These are phyloP conservation scores for Lepidium aucheri DNA, from an alignment of 345 rosid species.

Conservation along the genomic window DNA sequence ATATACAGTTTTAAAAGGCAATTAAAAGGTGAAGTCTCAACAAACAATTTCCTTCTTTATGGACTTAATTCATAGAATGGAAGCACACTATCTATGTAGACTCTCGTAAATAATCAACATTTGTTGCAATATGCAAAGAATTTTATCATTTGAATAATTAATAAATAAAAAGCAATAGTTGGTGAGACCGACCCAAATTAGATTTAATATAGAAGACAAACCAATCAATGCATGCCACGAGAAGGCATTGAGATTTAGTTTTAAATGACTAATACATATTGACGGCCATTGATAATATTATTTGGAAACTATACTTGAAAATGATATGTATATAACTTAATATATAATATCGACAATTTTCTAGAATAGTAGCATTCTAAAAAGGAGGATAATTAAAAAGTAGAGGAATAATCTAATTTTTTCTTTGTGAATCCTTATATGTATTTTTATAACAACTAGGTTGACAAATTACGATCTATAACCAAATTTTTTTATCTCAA, in stretches of 20 bases:
- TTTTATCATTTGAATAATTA: background rate
- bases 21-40: background rate
- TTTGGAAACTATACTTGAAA: background rate
- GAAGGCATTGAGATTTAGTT: conserved; percentile 11
- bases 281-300: conserved; percentile 6
- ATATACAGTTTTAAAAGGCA: background rate
- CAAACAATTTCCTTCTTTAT: background rate
- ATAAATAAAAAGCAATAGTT: background rate
- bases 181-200: conserved; percentile 17
- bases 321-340: background rate
- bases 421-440: background rate
- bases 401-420: background rate
- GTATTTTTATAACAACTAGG: no score
- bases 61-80: conserved; percentile 7
- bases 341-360: background rate
- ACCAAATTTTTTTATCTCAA: no score
- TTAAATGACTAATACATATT: conserved; percentile 11
- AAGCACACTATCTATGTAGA: background rate
- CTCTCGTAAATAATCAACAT: background rate
- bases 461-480: no score
- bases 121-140: conserved; percentile 11
- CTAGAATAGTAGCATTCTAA: background rate
- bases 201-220: conserved; percentile 5
- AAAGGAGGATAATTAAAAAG: no score
- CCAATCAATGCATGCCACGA: conserved; percentile 16